A percentile compares a stretch with the other conserved stretches of the same genome.
These are phyloP conservation scores for Diaporthe citri DNA, from an alignment of 2,329 filamentous ascomycete genomes.

Conservation along the genomic window DNA sequence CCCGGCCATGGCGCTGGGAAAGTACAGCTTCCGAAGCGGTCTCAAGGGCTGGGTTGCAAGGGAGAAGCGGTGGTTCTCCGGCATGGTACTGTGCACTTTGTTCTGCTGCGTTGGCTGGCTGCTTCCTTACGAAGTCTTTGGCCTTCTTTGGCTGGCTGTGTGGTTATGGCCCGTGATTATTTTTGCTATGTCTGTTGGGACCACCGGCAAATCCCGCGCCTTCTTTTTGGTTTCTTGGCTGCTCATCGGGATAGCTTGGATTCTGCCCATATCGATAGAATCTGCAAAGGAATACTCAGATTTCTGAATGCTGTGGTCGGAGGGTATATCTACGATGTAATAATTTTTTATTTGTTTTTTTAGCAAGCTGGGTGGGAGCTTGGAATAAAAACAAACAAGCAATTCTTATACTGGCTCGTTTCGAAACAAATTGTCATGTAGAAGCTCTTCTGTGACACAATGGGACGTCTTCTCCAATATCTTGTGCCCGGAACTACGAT, in stretches of 20 bases:
- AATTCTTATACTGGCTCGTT: neutral
- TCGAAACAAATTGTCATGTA: too few relatives aligned
- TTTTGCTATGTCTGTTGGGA: neutral
- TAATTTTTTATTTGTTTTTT: too few relatives aligned
- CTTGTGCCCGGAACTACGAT: too few relatives aligned
- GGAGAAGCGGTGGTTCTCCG: constrained; percentile 14
- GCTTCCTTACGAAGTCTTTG: neutral
- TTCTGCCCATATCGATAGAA: neutral
- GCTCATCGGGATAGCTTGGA: neutral
- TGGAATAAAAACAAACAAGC: neutral
- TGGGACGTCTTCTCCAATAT: too few relatives aligned
- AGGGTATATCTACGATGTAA: neutral
- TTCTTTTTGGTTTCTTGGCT: constrained; percentile 1
- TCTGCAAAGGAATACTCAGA: neutral
- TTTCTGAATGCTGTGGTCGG: neutral
- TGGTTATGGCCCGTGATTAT: neutral
- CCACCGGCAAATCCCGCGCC: neutral
- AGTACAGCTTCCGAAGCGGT: neutral
- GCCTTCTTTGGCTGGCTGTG: neutral
- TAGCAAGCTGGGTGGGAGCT: too few relatives aligned
- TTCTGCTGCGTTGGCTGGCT: constrained; percentile 2
- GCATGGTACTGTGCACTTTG: neutral
- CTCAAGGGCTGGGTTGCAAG: neutral
- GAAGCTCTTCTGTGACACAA: too few relatives aligned
- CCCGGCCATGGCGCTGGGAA: neutral